A percentile compares a stretch with the other conserved stretches of the same genome.
Conservation (phyloP, 2,329 filamentous ascomycete genomes). For the Teratosphaeria pseudoeucalypti region DNA sequence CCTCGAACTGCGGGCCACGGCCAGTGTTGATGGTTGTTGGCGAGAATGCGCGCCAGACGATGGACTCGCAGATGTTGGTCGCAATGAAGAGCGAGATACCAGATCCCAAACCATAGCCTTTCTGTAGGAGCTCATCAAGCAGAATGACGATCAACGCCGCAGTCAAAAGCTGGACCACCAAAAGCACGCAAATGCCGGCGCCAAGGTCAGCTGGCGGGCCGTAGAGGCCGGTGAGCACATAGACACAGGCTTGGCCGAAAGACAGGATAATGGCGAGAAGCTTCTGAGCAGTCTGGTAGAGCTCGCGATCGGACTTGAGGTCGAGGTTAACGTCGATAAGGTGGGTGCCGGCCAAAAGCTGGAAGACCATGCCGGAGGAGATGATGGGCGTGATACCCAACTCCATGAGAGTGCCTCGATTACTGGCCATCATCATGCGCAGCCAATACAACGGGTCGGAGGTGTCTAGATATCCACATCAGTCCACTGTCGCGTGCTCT, state of each 20-base stretch:
- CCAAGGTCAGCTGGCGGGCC: slow-evolving; percentile 93
- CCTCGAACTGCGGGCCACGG: slow-evolving; percentile 97
- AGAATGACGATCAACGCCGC: slow-evolving; percentile 98
- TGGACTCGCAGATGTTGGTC: slow-evolving; percentile 99
- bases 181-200: slow-evolving; percentile 93
- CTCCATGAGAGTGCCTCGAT: slow-evolving; percentile 44
- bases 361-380: slow-evolving; percentile 99
- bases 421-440: slow-evolving; percentile 99
- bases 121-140: slow-evolving; percentile 96
- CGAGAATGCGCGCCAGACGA: slow-evolving; percentile 99
- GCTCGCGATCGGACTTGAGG: slow-evolving; percentile 98
- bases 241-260: slow-evolving; percentile 94
- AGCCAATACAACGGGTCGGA: slow-evolving; percentile 99
- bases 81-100: slow-evolving; percentile 99
- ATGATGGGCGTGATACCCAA: slow-evolving; percentile 80
- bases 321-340: slow-evolving; percentile 99
- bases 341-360: slow-evolving; percentile 97
- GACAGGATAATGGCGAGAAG: slow-evolving; percentile 93
- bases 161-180: slow-evolving; percentile 95
- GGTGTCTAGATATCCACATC: slow-evolving; percentile 40
- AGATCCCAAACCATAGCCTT: slow-evolving; percentile 96
- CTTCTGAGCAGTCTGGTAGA: slow-evolving; percentile 99
- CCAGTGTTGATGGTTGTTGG: slow-evolving; percentile 99
- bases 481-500: slow-evolving; percentile 4
- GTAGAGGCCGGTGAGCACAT: slow-evolving; percentile 96